These are phyloP conservation scores for Diaporthe batatas DNA, from an alignment of 2,329 filamentous ascomycete species.

Conservation along the genomic window DNA sequence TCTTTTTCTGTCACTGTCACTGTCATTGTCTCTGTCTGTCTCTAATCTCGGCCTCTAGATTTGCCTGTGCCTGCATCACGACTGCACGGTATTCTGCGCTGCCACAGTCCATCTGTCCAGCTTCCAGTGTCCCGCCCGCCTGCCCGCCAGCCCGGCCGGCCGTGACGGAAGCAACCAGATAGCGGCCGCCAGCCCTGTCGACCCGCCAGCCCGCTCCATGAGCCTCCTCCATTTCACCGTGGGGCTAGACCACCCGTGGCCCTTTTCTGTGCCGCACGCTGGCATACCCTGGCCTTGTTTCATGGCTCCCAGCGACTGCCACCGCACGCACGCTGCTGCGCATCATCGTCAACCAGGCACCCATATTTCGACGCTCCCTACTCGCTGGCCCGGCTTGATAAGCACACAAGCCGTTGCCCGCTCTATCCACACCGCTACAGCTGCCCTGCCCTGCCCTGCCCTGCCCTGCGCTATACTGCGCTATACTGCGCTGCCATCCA, in stretches of 20 bases:
- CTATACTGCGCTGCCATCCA: not conserved
- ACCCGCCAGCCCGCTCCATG: conserved; percentile 13
- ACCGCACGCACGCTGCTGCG: not conserved
- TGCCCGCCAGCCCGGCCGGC: too few relatives aligned
- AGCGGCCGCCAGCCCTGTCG: conserved; percentile 16
- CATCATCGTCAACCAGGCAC: conserved; percentile 26
- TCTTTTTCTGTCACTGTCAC: too few relatives aligned
- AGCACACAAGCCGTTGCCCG: conserved; percentile 7
- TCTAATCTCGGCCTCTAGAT: not conserved
- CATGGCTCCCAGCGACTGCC: not conserved
- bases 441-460: not conserved
- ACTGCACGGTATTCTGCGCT: not conserved
- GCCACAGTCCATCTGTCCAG: not conserved
- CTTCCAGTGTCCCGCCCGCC: not conserved
- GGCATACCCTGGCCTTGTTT: conserved; percentile 26
- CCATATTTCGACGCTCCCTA: conserved; percentile 16
- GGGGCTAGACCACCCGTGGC: conserved; percentile 17
- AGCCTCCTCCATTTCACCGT: conserved; percentile 22
- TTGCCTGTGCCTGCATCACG: not conserved
- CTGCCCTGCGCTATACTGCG: not conserved
- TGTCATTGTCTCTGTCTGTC: not conserved
- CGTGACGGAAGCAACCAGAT: not conserved
- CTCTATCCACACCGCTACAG: conserved; percentile 15
- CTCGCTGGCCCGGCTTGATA: conserved; percentile 9
- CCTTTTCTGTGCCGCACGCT: conserved; percentile 6